Base-by-base conservation (phyloP, 2,329 filamentous ascomycete genomes). In the Trichoderma gracile region DNA sequence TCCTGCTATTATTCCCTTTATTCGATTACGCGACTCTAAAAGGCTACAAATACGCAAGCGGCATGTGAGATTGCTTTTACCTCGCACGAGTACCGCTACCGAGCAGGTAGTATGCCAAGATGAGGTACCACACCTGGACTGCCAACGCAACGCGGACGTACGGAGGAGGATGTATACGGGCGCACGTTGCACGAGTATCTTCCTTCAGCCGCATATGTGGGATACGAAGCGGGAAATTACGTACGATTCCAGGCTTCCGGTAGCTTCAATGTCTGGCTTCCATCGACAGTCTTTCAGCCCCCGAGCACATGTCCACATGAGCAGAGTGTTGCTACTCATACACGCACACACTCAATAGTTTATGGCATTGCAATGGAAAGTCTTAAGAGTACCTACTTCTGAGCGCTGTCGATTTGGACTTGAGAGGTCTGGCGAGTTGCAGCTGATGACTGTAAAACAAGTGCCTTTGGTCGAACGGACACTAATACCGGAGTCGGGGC, bases 141-240 rank as follows among this genome's bases (percentile, higher is more conserved):
- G 40, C 47, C 58, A 54, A 61, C 25, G 17, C 59, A 50, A 25
- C 23, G 38, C 42, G 59, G 49, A 21, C 38, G 25, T 61, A 61
- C 42, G 40, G 59, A 54, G 40, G 15, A 21, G n/a, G 19, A 54
- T 19, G 49, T 46, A 21, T 19, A 61, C 23, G 17, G 45, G 43
- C 23, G 25, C 38, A 53, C n/a, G 49, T 33, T 54, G 56, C 10
- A 33, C 9, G 30, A 33, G 9, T 38, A 59, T 42, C 21, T 46
- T 62, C 49, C 54, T 45, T 62, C 59, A 62, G 59, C 59, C 59
- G 59, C 59, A 62, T 33, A 14, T 25, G 49, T 21, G 59, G 49
- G 42, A 62, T 53, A 46, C 40, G 40, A 14, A 40, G 59, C 40
- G 59, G 58, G 19, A 46, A 54, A 53, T 38, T 21, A 46, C 40